Conservation (phyloP, 495 filamentous ascomycete species). For the Thermochaetoides thermophila region DNA sequence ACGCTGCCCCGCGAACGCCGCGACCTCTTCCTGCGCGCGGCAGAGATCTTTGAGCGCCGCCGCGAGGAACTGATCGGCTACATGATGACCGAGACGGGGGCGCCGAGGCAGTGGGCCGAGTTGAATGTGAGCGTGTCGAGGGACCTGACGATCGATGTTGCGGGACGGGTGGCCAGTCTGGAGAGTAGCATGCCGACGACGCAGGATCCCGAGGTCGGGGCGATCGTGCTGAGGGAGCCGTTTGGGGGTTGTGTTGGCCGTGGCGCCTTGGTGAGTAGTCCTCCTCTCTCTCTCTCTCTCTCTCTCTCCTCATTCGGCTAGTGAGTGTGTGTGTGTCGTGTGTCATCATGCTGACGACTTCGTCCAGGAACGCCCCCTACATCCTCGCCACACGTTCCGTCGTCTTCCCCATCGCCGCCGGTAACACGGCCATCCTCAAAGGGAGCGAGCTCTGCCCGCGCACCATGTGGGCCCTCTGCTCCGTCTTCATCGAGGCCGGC, state of each 20-base stretch:
- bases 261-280: constrained; percentile 61
- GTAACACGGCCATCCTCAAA: constrained; percentile 48
- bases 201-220: constrained; percentile 38
- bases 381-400: constrained; percentile 55
- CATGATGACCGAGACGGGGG: constrained; percentile 57
- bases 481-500: constrained; percentile 59
- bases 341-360: constrained; percentile 11
- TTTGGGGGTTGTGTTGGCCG: constrained; percentile 66
- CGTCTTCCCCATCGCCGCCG: constrained; percentile 63
- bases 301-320: not conserved
- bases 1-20: constrained; percentile 46
- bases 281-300: not conserved
- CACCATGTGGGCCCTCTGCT: constrained; percentile 56
- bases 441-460: constrained; percentile 58
- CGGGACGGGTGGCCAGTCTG: constrained; percentile 46
- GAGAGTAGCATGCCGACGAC: constrained; percentile 46
- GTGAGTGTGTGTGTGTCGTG: not conserved
- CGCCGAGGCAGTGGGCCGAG: constrained; percentile 34
- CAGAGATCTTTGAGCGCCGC: constrained; percentile 49
- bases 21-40: constrained; percentile 56
- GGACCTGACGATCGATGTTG: constrained; percentile 53
- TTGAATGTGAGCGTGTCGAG: constrained; percentile 49
- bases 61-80: constrained; percentile 47
- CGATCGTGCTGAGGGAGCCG: constrained; percentile 65
- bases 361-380: constrained; percentile 54